Base-by-base conservation (phyloP, 495 filamentous ascomycete species). In the Symbiotaphrina buchneri region DNA sequence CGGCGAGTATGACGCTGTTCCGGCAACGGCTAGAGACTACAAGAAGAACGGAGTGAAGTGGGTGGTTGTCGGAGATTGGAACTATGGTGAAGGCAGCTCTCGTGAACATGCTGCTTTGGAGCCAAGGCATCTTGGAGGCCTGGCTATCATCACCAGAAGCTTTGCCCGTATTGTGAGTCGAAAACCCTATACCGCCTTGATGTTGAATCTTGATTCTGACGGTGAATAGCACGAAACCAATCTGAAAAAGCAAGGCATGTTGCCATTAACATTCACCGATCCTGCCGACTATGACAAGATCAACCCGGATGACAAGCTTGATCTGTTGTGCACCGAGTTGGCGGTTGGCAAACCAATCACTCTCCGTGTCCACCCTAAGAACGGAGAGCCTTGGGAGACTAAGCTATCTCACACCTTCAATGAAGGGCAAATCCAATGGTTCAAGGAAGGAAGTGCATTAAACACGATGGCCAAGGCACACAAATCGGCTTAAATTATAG, bases 191-290 rank as follows among this genome's bases (percentile, higher is more conserved):
- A 30, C 16, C 34, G 5, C 14, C 21, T 6, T 16, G 10, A 7
- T 8, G 31, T 15, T 24, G 35, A 8, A 10, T 7, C 11, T 3
- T 36, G 21, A 26, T 26, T 27, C 38, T 47, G 40, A 42, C 37
- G 6, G 21, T 26, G 6, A 18, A 36, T 34, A 60, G 53, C 87
- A 97, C 68, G 87, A 97, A 65, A 97, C 87, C 61, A 97, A 97
- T 68, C 58, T 97, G 61, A 97, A 97, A 80, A 97, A 97, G 74
- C 87, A 97, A 68, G 87, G 87, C 61, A 87, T 97, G 82, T 79
- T 97, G 59, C 87, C 87, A 46, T 65, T 97, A 30, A 93, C 83
- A 41, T 97, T 97, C 59, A 50, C 68, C 32, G 72, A 94, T 47
- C 87, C 90, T 17, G 90, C 72, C 49, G 87, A 97, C 56, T 97